Evolutionary conservation across 495 filamentous ascomycete genomes (phyloP), one percentile per base, ranked within the genome.

Genomic region (Evernia prunastri): DNA sequence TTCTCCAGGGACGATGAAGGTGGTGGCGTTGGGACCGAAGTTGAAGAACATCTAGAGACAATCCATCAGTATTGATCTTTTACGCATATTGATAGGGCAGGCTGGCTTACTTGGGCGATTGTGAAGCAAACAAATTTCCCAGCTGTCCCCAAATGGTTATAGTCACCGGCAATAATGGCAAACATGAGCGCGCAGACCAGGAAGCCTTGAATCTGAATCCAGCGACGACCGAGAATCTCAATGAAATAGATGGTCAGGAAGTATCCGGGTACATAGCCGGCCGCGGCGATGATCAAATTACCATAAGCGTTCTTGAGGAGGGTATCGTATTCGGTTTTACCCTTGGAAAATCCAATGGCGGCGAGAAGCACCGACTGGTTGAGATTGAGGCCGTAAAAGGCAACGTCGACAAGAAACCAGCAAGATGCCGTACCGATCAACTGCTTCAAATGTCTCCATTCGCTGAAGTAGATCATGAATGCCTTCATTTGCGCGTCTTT

Each of bases 1-100:
- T 72, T 96, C 92, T 27, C 90, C 91, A 13, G 92, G 91, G 1
- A 96, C 86, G 69, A 96, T 88, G 78, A 96, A 96, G 39, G 91
- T 96, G 27, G 89, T 96, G 2, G 89, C 80, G 74, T 96, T 96
- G 59, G 92, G 92, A 61, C 68, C 78, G 64, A 84, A 92, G 77
- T 93, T 92, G 82, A 93, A 93, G 78, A 90, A 92, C 78, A 90
- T 89, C 67, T 93, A 33, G 4, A 43, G 60, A 12, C 12, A 12
- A 17, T 25, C 0, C 36, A 11, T 63, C 29, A 63, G 47, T 13
- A 29, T 6, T 56, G 20, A 35, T 18, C 27, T 15, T 12, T 27
- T 31, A 18, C 12, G 17, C 8, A 15, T 5, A 36, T 4, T 11
- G 12, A 15, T 33, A 33, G 17, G 25, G 2, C 3, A 4, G 4